Percentiles rank a stretch among this genome's conserved stretches.
phyloP scores from a whole-genome alignment of 108 stramenopile genomes.

The Skeletonema costatum region DNA sequence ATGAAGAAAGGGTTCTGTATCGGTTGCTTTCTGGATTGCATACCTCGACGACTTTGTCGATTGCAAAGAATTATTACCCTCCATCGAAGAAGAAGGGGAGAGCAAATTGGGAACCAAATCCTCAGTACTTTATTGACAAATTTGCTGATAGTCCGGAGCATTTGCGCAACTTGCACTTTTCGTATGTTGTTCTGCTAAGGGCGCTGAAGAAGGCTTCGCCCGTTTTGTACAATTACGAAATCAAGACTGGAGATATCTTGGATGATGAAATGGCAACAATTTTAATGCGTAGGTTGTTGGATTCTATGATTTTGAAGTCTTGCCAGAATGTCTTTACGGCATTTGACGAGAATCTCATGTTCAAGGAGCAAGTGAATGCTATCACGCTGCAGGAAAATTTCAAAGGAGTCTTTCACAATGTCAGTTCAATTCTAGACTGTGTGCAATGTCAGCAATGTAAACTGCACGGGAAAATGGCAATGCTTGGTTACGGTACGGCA shows the following conservation, averaged over 20 bases:
- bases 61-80: slow-evolving; percentile 91
- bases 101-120: slow-evolving; percentile 79
- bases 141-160: slow-evolving; percentile 84
- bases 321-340: slow-evolving; percentile 87
- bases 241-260: slow-evolving; percentile 78
- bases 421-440: slow-evolving; percentile 90
- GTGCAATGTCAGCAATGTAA: slow-evolving; percentile 97
- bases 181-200: slow-evolving; percentile 89
- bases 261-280: slow-evolving; percentile 83
- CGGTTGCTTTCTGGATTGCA: slow-evolving; percentile 88
- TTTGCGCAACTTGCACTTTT: slow-evolving; percentile 93
- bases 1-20: slow-evolving; percentile 93
- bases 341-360: slow-evolving; percentile 95
- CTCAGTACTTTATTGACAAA: slow-evolving; percentile 83
- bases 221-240: slow-evolving; percentile 76
- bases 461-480: slow-evolving; percentile 92
- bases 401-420: slow-evolving; percentile 93
- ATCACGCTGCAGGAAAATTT: slow-evolving; percentile 79
- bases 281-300: slow-evolving; percentile 73
- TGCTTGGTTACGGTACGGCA: slow-evolving; percentile 93
- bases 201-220: slow-evolving; percentile 84
- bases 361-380: slow-evolving; percentile 60
- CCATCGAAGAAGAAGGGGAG: slow-evolving; percentile 84
- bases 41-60: slow-evolving; percentile 84
- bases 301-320: slow-evolving; percentile 73